These are phyloP conservation scores for Iberis amara DNA, from an alignment of 441 rosid genomes.

Conservation along the genomic window DNA sequence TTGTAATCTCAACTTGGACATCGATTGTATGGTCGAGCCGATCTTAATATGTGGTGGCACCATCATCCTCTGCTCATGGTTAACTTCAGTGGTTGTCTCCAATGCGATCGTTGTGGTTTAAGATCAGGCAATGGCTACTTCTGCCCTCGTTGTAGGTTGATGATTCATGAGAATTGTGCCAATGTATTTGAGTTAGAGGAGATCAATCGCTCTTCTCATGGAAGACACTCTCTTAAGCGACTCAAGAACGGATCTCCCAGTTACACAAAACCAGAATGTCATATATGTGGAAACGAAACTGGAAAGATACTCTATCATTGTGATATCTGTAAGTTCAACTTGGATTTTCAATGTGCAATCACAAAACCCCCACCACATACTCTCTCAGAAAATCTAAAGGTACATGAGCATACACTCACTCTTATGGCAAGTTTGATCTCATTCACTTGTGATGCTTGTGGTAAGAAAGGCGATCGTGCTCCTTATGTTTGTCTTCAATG, in stretches of 20 bases:
- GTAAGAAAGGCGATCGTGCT: not conserved
- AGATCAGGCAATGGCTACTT: not conserved
- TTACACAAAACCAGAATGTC: not conserved
- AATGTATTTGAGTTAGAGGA: not conserved
- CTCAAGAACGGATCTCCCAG: not conserved
- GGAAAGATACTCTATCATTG: constrained; percentile 10
- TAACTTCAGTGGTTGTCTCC: not conserved
- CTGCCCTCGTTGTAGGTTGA: constrained; percentile 5
- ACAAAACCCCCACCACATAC: not conserved
- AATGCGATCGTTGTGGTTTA: not conserved
- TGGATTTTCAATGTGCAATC: not conserved
- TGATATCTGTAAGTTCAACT: constrained; percentile 9
- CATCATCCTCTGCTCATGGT: constrained; percentile 11
- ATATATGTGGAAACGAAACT: not conserved
- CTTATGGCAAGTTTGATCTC: constrained; percentile 12
- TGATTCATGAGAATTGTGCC: constrained; percentile 1
- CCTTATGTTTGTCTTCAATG: constrained; percentile 1
- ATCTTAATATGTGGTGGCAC: constrained; percentile 13
- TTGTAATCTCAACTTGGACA: constrained; percentile 13
- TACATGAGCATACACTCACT: constrained; percentile 17
- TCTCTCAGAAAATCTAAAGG: constrained; percentile 6
- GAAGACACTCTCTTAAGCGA: constrained; percentile 13
- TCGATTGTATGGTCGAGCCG: constrained; percentile 7
- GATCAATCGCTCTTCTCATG: not conserved
- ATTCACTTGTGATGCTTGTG: constrained; percentile 19